Evolutionary conservation across 2,329 filamentous ascomycete genomes (phyloP).

Genomic region (Coniochaeta prunicola): DNA sequence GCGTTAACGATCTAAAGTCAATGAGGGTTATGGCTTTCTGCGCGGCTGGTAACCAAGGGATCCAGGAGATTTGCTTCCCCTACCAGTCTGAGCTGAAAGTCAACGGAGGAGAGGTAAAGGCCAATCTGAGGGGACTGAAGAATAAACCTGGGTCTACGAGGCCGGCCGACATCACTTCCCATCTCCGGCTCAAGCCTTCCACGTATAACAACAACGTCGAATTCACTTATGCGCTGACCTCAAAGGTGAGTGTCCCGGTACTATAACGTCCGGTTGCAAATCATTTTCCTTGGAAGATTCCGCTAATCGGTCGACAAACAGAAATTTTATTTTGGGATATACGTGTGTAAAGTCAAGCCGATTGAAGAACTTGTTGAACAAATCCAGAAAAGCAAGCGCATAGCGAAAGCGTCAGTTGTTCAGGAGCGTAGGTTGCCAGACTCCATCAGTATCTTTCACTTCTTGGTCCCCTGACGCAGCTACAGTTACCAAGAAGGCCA

Average conservation of each 20-base stretch:
- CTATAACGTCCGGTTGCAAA: background rate
- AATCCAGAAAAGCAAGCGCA: slow-evolving; percentile 61
- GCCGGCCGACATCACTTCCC: slow-evolving; percentile 81
- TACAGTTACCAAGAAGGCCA: slow-evolving; percentile 69
- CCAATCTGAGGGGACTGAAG: slow-evolving; percentile 90
- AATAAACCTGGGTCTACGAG: slow-evolving; percentile 93
- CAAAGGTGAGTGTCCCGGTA: slow-evolving; percentile 50
- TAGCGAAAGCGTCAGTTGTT: slow-evolving; percentile 75
- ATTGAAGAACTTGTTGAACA: slow-evolving; percentile 64
- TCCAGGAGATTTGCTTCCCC: slow-evolving; percentile 80
- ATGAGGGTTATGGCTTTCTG: slow-evolving; percentile 80
- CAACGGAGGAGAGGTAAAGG: slow-evolving; percentile 80
- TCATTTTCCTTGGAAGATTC: background rate
- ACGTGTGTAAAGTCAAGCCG: slow-evolving; percentile 66
- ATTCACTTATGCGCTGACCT: slow-evolving; percentile 87
- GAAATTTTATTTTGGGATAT: slow-evolving; percentile 67
- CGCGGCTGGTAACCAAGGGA: slow-evolving; percentile 53
- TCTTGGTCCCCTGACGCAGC: slow-evolving; percentile 10
- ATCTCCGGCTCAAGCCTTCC: slow-evolving; percentile 59
- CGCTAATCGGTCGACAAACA: slow-evolving; percentile 23
- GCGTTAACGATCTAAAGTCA: slow-evolving; percentile 49
- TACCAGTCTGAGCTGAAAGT: slow-evolving; percentile 89
- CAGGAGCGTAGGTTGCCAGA: slow-evolving; percentile 60
- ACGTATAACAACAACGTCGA: slow-evolving; percentile 70
- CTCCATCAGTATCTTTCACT: background rate